Evolutionary conservation across 352 stramenopile genomes (phyloP), one percentile per base, ranked within the genome.

Genomic region (Thraustochytrium striatum): DNA sequence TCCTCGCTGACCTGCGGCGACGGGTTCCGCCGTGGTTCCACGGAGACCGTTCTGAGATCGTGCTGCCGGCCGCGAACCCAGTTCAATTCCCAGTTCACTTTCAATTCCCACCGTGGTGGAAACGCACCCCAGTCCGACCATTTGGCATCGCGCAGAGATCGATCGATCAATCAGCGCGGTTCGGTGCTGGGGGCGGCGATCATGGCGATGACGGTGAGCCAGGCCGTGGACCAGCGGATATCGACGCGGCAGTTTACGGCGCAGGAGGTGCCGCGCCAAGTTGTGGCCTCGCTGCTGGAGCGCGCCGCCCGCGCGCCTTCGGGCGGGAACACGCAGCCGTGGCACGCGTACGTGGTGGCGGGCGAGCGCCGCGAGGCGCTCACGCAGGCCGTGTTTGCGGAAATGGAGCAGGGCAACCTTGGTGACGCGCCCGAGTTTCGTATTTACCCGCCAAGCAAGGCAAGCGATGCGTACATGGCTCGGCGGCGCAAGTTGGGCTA

Each of bases 321-420:
- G 19, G 65, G 65, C 8, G 65, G 65, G 28, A 75, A 75, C 52
- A 75, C 65, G 39, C 65, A 75, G 70, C 70, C 70, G 8, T 80
- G 70, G 70, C 70, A 80, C 28, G 70, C 55, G 1, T 75, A 80
- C 47, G 58, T 80, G 13, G 55, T 80, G 36, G 58, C 38, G 53
- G 58, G 55, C 16, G 58, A 80, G 9, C 57, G 28, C 13, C 19
- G 32, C 19, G 7, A 30, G 13, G 70, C 57, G 9, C 39, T 80
- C 13, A 28, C 11, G 16, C 13, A 72, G 35, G 33, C 33, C 19
- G 70, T 72, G 8, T 43, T 75, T 21, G 58, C 8, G 5, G 32
- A 79, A 3, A 19, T 75, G 2, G 0, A 0, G 32, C 33, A 5
- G 8, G 70, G 52, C 19, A 70, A 70, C 5, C 28, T 52, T 25